A percentile compares a stretch with the other conserved stretches of the same genome.
Evolutionary conservation across 345 rosid genomes (phyloP).

Genomic region (Camelina neglecta): DNA sequence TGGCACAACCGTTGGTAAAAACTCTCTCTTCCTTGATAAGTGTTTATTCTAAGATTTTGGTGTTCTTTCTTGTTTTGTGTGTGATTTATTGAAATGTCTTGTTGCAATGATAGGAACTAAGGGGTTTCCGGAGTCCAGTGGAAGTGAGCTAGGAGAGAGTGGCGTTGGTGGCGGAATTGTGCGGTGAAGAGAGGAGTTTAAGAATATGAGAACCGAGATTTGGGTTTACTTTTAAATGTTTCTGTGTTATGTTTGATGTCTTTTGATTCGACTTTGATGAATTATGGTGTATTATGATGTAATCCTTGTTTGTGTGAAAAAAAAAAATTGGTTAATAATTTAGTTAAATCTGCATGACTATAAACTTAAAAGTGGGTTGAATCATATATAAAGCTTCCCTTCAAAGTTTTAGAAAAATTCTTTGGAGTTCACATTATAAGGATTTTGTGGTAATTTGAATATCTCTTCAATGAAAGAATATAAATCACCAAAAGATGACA

Average conservation of each 20-base stretch:
- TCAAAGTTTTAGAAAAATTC: too few relatives aligned
- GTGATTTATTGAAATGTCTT: conserved; percentile 11
- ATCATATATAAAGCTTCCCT: too few relatives aligned
- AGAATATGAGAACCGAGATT: conserved; percentile 25
- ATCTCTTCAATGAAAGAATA: too few relatives aligned
- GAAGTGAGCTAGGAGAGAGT: not conserved
- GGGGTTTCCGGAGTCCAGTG: conserved; percentile 11
- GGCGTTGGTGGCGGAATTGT: conserved; percentile 8
- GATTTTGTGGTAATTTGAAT: too few relatives aligned
- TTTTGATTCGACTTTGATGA: not conserved
- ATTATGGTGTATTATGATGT: too few relatives aligned
- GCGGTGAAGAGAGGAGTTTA: not conserved
- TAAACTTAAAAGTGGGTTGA: too few relatives aligned
- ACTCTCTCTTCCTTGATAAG: not conserved
- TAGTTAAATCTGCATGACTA: too few relatives aligned
- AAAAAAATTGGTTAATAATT: too few relatives aligned
- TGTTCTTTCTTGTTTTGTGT: not conserved
- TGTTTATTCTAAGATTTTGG: not conserved
- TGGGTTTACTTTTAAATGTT: conserved; percentile 7
- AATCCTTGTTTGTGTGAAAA: too few relatives aligned
- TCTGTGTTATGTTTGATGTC: not conserved
- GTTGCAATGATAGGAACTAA: conserved; percentile 31
- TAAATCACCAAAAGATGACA: too few relatives aligned
- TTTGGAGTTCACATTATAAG: too few relatives aligned
- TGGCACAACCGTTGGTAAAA: conserved; percentile 34